These are phyloP conservation scores for Lichtheimia hyalospora DNA, from an alignment of 371 early-diverging fungal species.

Conservation along the genomic window DNA sequence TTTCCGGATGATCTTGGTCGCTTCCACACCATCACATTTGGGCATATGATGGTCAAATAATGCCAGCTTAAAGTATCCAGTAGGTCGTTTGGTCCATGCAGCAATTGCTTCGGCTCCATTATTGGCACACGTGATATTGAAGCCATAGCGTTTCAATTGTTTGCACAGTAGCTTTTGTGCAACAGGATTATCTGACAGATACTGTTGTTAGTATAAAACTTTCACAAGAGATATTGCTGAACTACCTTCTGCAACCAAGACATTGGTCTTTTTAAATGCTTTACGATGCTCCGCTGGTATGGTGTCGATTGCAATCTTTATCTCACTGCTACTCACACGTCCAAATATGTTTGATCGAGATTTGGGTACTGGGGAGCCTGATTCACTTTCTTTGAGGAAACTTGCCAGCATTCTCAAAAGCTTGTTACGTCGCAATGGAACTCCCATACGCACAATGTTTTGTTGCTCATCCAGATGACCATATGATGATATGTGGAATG, in stretches of 20 bases:
- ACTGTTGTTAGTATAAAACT: neutral
- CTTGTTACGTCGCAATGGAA: conserved; percentile 52
- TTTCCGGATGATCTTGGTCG: conserved; percentile 37
- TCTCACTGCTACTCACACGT: neutral
- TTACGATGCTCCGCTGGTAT: conserved; percentile 32
- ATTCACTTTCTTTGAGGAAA: neutral
- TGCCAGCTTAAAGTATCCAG: conserved; percentile 33
- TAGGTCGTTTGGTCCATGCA: conserved; percentile 31
- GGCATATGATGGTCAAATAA: conserved; percentile 56
- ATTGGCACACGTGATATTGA: conserved; percentile 43
- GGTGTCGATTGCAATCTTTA: neutral
- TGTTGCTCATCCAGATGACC: too few species aligned
- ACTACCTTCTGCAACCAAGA: conserved; percentile 48
- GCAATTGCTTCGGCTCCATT: conserved; percentile 45
- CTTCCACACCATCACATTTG: conserved; percentile 50
- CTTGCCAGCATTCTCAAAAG: conserved; percentile 21
- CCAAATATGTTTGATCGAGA: neutral
- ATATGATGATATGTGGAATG: too few species aligned
- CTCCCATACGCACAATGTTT: conserved; percentile 38
- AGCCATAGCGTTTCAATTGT: conserved; percentile 39
- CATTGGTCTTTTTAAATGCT: conserved; percentile 30
- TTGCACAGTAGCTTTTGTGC: conserved; percentile 43
- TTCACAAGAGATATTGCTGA: neutral
- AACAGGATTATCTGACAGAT: conserved; percentile 40
- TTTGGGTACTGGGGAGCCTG: neutral